A percentile compares a stretch with the other conserved stretches of the same genome.
Conservation (phyloP, 2,329 filamentous ascomycete species). For the Microascus cirrosus region DNA sequence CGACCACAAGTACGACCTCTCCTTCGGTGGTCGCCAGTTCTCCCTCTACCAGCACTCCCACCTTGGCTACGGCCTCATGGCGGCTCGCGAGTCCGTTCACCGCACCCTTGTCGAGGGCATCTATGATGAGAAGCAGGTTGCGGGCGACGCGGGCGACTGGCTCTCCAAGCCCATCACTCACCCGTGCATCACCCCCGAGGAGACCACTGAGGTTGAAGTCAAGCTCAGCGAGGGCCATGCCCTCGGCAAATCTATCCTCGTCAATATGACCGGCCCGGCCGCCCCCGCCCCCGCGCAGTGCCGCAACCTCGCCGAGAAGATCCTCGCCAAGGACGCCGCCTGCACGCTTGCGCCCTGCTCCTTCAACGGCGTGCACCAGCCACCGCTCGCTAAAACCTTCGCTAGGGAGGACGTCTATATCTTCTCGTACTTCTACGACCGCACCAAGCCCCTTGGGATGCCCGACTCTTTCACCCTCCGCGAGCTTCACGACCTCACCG, state of each 20-base stretch:
- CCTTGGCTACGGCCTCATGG: conserved; percentile 92
- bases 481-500: conserved; percentile 77
- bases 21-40: conserved; percentile 84
- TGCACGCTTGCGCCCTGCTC: conserved; percentile 88
- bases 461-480: conserved; percentile 91
- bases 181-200: conserved; percentile 77
- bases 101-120: conserved; percentile 61
- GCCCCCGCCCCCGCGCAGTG: conserved; percentile 73
- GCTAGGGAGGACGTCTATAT: conserved; percentile 85
- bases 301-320: conserved; percentile 80
- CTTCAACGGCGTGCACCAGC: conserved; percentile 96
- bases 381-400: conserved; percentile 85
- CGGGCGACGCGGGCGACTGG: conserved; percentile 54
- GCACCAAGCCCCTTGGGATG: conserved; percentile 88
- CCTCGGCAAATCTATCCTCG: conserved; percentile 51
- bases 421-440: conserved; percentile 97
- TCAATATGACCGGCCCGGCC: conserved; percentile 82
- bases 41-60: conserved; percentile 97
- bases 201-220: conserved; percentile 62
- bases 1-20: conserved; percentile 89
- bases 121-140: conserved; percentile 48
- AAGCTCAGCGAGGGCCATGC: conserved; percentile 55
- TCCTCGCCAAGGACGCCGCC: conserved; percentile 72
- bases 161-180: conserved; percentile 61
- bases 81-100: conserved; percentile 81